These are phyloP conservation scores for Cryphonectria radicalis DNA, from an alignment of 2,329 filamentous ascomycete genomes.

Conservation along the genomic window DNA sequence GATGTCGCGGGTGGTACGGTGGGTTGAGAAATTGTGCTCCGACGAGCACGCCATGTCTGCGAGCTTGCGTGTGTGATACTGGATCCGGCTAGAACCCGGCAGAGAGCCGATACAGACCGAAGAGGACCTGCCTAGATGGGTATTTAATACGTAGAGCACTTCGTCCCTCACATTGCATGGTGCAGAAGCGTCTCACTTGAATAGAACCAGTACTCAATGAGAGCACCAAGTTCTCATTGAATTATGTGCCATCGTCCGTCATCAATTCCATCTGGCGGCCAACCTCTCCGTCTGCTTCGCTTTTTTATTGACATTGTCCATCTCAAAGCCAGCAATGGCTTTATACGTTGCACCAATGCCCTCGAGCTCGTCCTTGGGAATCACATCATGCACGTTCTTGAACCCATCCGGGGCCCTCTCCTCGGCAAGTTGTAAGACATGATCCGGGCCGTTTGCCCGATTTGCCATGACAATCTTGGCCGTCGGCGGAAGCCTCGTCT, in stretches of 20 bases:
- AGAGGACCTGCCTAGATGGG: background rate
- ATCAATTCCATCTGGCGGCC: conserved; percentile 21
- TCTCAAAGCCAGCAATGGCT: conserved; percentile 50
- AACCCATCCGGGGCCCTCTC: conserved; percentile 48
- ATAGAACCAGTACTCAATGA: background rate
- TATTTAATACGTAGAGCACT: background rate
- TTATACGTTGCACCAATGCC: conserved; percentile 43
- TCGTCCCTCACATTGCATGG: background rate
- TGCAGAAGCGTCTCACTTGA: background rate
- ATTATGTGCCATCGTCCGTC: too few species aligned
- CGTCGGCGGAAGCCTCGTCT: conserved; percentile 45
- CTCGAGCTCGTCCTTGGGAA: conserved; percentile 45
- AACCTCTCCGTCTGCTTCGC: conserved; percentile 41
- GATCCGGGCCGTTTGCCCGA: conserved; percentile 49
- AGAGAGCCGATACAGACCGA: conserved; percentile 16
- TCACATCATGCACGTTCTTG: conserved; percentile 45
- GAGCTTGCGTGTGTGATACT: background rate
- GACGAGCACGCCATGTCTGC: conserved; percentile 25
- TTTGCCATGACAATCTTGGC: conserved; percentile 52
- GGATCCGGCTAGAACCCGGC: background rate
- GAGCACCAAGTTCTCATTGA: background rate
- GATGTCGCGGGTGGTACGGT: background rate
- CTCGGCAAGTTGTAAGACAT: conserved; percentile 50
- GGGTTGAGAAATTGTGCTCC: background rate
- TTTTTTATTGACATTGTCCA: conserved; percentile 47